Conservation (phyloP, 495 filamentous ascomycete species). For the Parachaetomium inaequale region DNA sequence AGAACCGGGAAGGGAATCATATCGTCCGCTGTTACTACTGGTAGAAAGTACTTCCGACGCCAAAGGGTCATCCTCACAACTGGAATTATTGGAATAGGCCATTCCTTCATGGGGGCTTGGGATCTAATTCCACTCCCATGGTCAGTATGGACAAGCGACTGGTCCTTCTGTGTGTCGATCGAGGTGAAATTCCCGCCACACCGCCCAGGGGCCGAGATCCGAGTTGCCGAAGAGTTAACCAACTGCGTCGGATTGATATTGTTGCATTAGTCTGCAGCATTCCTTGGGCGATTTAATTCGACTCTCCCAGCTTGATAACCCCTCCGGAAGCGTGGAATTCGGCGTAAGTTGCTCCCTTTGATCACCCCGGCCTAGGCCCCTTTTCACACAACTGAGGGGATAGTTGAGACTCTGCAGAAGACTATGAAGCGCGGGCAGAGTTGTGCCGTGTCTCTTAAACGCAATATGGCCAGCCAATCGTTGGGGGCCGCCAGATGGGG, state of each 20-base stretch:
- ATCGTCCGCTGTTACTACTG: too few relatives aligned
- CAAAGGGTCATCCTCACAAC: too few relatives aligned
- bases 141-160: too few relatives aligned
- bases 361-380: not conserved
- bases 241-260: not conserved
- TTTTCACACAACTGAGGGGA: not conserved
- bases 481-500: not conserved
- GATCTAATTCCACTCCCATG: too few relatives aligned
- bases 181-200: not conserved
- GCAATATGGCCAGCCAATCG: constrained; percentile 5
- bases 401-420: not conserved
- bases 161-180: too few relatives aligned
- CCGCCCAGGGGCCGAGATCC: not conserved
- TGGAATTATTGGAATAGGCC: too few relatives aligned
- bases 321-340: not conserved
- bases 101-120: too few relatives aligned
- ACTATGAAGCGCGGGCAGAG: not conserved
- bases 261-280: not conserved
- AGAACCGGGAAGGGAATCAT: too few relatives aligned
- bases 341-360: not conserved
- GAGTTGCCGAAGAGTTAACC: not conserved
- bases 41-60: too few relatives aligned
- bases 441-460: not conserved
- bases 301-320: not conserved
- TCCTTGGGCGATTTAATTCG: not conserved